phyloP scores from a whole-genome alignment of 306 rosid genomes.

The Lotus japonicus region DNA sequence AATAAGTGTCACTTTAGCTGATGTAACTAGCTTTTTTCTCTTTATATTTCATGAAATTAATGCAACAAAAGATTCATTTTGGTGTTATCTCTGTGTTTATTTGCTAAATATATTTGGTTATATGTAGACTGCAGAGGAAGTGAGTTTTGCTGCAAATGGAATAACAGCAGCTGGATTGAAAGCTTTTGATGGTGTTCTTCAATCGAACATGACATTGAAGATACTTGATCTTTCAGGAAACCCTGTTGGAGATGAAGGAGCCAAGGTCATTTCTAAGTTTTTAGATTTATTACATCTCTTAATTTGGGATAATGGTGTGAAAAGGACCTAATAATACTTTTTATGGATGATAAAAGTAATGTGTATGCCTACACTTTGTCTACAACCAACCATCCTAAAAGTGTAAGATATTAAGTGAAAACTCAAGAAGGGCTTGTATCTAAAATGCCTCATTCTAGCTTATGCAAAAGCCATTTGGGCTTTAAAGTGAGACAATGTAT shows the following conservation, averaged over 20 bases:
- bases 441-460: neutral
- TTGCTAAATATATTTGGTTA: constrained; percentile 9
- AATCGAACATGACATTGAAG: constrained; percentile 72
- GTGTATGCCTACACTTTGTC: neutral
- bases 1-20: neutral
- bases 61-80: constrained; percentile 4
- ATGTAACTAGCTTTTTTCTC: constrained; percentile 1
- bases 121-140: constrained; percentile 80
- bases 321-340: neutral
- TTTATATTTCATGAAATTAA: neutral
- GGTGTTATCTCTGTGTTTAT: constrained; percentile 2
- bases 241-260: constrained; percentile 93
- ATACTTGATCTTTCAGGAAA: constrained; percentile 94
- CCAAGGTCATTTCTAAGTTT: constrained; percentile 48
- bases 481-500: neutral
- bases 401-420: neutral
- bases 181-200: constrained; percentile 97
- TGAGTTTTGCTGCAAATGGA: constrained; percentile 94
- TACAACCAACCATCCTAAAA: neutral
- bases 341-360: neutral
- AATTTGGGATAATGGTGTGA: neutral
- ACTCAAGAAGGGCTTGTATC: neutral
- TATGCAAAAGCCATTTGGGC: neutral
- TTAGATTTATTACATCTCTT: constrained; percentile 7
- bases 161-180: constrained; percentile 84